Evolutionary conservation across 1,284 basidiomycete species (phyloP).

Genomic region (Peniophora sp.): DNA sequence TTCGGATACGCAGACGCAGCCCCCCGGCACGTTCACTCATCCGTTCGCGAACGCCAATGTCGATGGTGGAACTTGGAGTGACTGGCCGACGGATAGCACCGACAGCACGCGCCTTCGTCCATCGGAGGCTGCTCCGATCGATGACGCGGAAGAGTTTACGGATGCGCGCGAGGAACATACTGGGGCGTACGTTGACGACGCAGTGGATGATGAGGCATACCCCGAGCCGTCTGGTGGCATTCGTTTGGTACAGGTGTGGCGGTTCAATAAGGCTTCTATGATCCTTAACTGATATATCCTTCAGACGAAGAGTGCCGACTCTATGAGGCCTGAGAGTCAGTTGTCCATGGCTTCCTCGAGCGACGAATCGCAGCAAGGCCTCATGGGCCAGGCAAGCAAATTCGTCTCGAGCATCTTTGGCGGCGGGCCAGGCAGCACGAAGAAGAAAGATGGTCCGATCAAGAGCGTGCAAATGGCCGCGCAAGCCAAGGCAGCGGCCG

Average conservation of each 20-base stretch:
- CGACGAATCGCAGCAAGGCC: slow-evolving; percentile 49
- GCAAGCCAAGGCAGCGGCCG: slow-evolving; percentile 35
- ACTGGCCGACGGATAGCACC: slow-evolving; percentile 3
- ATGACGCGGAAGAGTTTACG: slow-evolving; percentile 9
- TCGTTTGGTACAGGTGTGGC: slow-evolving; percentile 30
- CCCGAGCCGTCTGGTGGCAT: neutral
- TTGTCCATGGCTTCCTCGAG: slow-evolving; percentile 42
- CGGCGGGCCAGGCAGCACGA: slow-evolving; percentile 40
- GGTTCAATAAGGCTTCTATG: neutral
- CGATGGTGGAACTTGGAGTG: too few species aligned
- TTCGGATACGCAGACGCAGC: slow-evolving; percentile 21
- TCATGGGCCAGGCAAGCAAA: slow-evolving; percentile 62
- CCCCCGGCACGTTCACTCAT: slow-evolving; percentile 9
- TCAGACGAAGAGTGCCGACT: slow-evolving; percentile 7
- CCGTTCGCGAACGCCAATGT: too few species aligned
- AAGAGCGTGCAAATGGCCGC: slow-evolving; percentile 82
- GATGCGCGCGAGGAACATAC: slow-evolving; percentile 1
- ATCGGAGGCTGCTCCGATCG: neutral
- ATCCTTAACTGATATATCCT: neutral
- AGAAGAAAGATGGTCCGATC: slow-evolving; percentile 58
- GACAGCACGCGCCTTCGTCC: slow-evolving; percentile 2
- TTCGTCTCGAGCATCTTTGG: slow-evolving; percentile 57
- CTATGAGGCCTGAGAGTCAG: slow-evolving; percentile 37
- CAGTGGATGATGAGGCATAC: slow-evolving; percentile 18
- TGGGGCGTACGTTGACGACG: slow-evolving; percentile 11